Evolutionary conservation across 257 asterid species (phyloP).

Genomic region (Solanum etuberosum): DNA sequence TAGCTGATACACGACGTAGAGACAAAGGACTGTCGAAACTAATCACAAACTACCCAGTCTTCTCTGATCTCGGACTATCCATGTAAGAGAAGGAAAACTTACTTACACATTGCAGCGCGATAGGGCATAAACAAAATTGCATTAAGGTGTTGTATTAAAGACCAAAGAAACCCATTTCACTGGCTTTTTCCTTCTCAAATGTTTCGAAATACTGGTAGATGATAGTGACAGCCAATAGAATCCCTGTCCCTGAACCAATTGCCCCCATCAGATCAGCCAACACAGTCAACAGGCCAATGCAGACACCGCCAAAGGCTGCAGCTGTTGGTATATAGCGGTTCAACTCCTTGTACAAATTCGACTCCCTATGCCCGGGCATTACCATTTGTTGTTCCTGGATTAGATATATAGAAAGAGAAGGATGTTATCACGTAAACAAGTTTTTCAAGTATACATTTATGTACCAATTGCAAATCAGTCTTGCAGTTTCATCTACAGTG

Average conservation of each 20-base stretch:
- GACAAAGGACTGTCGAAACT: neutral
- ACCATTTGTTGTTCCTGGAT: slow-evolving; percentile 95
- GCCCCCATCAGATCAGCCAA: slow-evolving; percentile 95
- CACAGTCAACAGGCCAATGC: slow-evolving; percentile 85
- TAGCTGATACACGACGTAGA: neutral
- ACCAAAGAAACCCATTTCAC: slow-evolving; percentile 85
- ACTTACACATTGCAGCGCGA: slow-evolving; percentile 21
- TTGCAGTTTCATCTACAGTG: neutral
- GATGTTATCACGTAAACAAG: neutral
- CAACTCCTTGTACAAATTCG: slow-evolving; percentile 76
- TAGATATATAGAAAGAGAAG: neutral
- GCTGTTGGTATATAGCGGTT: slow-evolving; percentile 91
- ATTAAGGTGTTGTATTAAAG: slow-evolving; percentile 21
- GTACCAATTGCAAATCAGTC: neutral
- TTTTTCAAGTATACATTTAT: neutral
- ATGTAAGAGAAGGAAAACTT: slow-evolving; percentile 2
- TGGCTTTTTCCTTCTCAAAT: slow-evolving; percentile 85
- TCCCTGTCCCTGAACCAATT: slow-evolving; percentile 88
- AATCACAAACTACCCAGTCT: neutral
- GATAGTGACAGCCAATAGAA: slow-evolving; percentile 74
- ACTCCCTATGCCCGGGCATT: slow-evolving; percentile 90
- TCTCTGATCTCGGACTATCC: neutral
- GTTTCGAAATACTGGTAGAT: slow-evolving; percentile 88
- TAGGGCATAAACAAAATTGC: slow-evolving; percentile 1
- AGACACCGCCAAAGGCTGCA: slow-evolving; percentile 87